These are phyloP conservation scores for Begonia fuchsioides DNA, from an alignment of 306 rosid genomes.

Conservation along the genomic window DNA sequence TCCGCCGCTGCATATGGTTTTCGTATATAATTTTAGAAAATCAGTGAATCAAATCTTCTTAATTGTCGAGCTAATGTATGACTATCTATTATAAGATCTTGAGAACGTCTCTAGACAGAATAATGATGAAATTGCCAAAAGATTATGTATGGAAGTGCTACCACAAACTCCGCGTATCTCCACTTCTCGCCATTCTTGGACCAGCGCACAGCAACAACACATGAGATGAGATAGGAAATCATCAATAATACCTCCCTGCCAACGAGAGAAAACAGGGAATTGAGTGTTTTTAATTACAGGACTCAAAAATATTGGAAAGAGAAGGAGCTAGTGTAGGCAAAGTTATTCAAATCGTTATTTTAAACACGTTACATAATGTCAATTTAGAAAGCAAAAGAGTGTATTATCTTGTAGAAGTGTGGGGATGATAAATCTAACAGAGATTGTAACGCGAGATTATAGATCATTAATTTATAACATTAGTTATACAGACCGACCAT, in stretches of 20 bases:
- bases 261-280: conserved; percentile 8
- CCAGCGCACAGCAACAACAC: conserved; percentile 99
- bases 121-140: not conserved
- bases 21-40: conserved; percentile 1
- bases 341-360: too few species aligned
- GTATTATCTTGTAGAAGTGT: too few species aligned
- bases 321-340: too few species aligned
- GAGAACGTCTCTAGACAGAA: not conserved
- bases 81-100: not conserved
- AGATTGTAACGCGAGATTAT: too few species aligned
- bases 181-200: conserved; percentile 99
- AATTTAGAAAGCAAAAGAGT: too few species aligned
- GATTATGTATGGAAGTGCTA: conserved; percentile 10
- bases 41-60: not conserved
- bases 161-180: conserved; percentile 81
- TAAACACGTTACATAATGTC: too few species aligned
- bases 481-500: too few species aligned
- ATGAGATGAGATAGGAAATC: conserved; percentile 90
- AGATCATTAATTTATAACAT: too few species aligned
- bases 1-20: conserved; percentile 30
- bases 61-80: not conserved
- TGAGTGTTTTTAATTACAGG: not conserved
- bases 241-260: conserved; percentile 76
- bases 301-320: too few species aligned
- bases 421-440: too few species aligned